Base-by-base conservation (phyloP, 2,329 filamentous ascomycete species). In the Fusarium oxysporum region DNA sequence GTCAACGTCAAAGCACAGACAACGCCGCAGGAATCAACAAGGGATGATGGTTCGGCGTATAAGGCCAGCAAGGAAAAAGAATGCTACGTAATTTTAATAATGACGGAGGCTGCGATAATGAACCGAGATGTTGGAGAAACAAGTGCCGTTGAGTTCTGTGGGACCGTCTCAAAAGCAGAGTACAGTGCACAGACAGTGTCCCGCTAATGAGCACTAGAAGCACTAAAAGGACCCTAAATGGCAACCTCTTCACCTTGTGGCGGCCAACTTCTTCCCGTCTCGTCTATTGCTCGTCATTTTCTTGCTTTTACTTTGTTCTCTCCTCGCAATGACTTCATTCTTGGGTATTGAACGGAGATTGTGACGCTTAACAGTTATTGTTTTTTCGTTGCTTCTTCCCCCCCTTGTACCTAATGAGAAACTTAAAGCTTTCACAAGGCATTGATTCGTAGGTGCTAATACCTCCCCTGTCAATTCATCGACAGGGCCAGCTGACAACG, bases 71-170 rank as follows among this genome's bases (percentile, higher is more conserved):
- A 53, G 60, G 32, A 64, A 68, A 54, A 75, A 73, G 69, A 76
- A 70, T 74, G 71, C 58, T 71, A 68, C 65, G 51, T 70, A 70
- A 51, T 70, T 66, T 71, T 66, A 66, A 65, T 54, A 47, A 65
- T 60, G 73, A 67, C 40, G 55, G 48, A 69, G 72, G 56, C 51
- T 53, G 47, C 65, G 62, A 72, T 48, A 50, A 62, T 62, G 62
- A 77, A 68, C 73, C 68, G 75, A 77, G 61, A 73, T 75, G 51
- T 67, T 77, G 62, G 69, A 74, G 66, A 74, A 70, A 76, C 69
- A 70, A 77, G 54, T 77, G 75, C 75, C 71, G 72, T 72, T 62
- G 48, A 57, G 17, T 43, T 57, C 14, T 59, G 64, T 73, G 75
- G 74, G 56, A 68, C 73, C 25, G 66, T 65, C 65, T 71, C 61